Evolutionary conservation across 2,329 filamentous ascomycete species (phyloP).

Genomic region (Ophiocordyceps camponoti-leonardi): DNA sequence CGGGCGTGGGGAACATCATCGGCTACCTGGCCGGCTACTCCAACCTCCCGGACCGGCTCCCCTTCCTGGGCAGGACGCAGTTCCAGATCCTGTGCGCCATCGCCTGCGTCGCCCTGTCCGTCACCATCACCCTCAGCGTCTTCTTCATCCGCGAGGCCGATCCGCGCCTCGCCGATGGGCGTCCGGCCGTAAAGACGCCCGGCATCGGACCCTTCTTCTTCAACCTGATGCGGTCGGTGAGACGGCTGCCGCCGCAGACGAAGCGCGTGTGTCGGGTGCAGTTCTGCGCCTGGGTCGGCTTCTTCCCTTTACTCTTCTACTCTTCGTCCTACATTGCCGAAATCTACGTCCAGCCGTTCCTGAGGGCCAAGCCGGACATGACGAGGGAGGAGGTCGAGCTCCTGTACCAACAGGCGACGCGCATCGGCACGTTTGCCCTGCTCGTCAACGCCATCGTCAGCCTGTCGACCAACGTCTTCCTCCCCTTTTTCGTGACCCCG

Average conservation of each 20-base stretch:
- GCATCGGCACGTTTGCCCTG: conserved; percentile 76
- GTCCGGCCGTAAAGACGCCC: conserved; percentile 37
- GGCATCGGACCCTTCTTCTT: conserved; percentile 67
- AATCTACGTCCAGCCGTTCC: conserved; percentile 73
- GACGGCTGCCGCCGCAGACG: conserved; percentile 65
- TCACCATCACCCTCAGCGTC: conserved; percentile 57
- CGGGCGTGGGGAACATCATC: conserved; percentile 76
- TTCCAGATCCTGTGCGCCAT: conserved; percentile 87
- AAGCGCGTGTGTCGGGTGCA: conserved; percentile 67
- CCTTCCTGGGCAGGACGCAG: conserved; percentile 72
- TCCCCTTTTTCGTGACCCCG: conserved; percentile 74
- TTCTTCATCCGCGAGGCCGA: conserved; percentile 60
- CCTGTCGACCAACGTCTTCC: conserved; percentile 60
- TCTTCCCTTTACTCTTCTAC: conserved; percentile 93
- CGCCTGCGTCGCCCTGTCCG: conserved; percentile 54
- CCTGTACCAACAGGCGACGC: conserved; percentile 71
- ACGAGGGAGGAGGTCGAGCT: conserved; percentile 56
- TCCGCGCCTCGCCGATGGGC: conserved; percentile 54
- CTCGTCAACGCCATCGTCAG: conserved; percentile 79
- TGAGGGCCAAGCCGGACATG: conserved; percentile 63
- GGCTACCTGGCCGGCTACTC: conserved; percentile 80
- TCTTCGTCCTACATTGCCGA: conserved; percentile 87
- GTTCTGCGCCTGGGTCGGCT: conserved; percentile 82
- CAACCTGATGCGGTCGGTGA: conserved; percentile 59
- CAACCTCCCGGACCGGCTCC: conserved; percentile 55